Conservation (phyloP, 202 grass and related monocot genomes). For the Eragrostis tef region DNA sequence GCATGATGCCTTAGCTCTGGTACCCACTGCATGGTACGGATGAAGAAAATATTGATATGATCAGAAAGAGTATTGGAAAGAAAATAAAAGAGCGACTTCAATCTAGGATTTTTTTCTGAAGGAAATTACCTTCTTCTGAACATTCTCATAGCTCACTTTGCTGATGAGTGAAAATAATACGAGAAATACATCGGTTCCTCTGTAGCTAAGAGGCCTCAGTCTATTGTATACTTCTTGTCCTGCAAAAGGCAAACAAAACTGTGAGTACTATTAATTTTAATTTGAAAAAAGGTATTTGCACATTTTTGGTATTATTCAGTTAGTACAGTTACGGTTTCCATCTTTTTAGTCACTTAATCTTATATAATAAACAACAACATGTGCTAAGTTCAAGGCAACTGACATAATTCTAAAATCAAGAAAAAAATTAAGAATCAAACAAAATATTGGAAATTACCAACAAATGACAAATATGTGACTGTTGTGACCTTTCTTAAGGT, state of each 20-base stretch:
- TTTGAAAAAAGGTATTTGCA: background rate
- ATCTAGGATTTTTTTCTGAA: background rate
- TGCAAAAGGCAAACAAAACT: slow-evolving; percentile 36
- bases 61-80: background rate
- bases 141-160: slow-evolving; percentile 78
- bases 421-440: no score
- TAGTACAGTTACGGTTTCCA: no score
- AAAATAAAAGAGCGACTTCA: background rate
- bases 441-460: no score
- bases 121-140: slow-evolving; percentile 70
- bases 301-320: no score
- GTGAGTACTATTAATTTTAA: background rate
- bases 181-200: slow-evolving; percentile 77
- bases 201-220: slow-evolving; percentile 74
- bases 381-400: no score
- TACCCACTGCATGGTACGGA: slow-evolving; percentile 59
- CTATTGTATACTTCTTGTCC: slow-evolving; percentile 86
- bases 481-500: no score
- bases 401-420: no score
- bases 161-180: slow-evolving; percentile 77
- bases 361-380: no score
- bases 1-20: slow-evolving; percentile 73
- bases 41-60: slow-evolving; percentile 10
- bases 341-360: no score
- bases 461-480: no score